These are phyloP conservation scores for Lepiota brunneoincarnata DNA, from an alignment of 768 basidiomycete species.

Conservation along the genomic window DNA sequence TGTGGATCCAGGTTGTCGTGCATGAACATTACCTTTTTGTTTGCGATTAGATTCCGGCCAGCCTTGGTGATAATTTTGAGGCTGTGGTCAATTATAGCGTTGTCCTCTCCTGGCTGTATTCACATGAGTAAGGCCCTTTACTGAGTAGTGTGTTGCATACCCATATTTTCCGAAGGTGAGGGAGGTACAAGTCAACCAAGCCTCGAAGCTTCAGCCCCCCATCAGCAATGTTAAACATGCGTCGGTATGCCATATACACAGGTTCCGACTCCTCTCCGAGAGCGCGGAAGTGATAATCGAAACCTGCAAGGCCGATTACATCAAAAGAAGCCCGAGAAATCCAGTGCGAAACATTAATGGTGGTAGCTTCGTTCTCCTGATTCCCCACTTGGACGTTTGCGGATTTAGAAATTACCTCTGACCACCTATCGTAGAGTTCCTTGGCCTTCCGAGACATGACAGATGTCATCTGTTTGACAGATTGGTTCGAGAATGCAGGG, in stretches of 20 bases:
- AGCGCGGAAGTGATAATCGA: constrained; percentile 50
- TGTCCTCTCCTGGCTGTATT: constrained; percentile 40
- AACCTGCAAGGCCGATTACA: constrained; percentile 58
- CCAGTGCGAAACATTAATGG: constrained; percentile 55
- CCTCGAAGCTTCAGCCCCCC: constrained; percentile 37
- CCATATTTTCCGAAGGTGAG: constrained; percentile 41
- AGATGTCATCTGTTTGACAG: constrained; percentile 42
- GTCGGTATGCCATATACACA: constrained; percentile 47
- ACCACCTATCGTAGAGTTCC: constrained; percentile 46
- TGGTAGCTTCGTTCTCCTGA: constrained; percentile 15
- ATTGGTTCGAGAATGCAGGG: constrained; percentile 47
- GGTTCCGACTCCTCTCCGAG: constrained; percentile 46
- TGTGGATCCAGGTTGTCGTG: constrained; percentile 25
- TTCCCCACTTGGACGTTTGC: not conserved
- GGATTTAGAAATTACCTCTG: constrained; percentile 21
- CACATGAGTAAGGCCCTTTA: not conserved
- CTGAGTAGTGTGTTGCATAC: constrained; percentile 25
- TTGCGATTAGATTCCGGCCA: constrained; percentile 41
- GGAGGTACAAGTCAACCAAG: constrained; percentile 45
- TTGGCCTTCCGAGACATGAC: constrained; percentile 51
- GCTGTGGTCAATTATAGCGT: constrained; percentile 34
- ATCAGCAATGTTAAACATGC: constrained; percentile 48
- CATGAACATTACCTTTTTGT: constrained; percentile 36
- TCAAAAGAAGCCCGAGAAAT: constrained; percentile 63
- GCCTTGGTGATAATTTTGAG: constrained; percentile 35